These are phyloP conservation scores for Chalciporus sphaerocephalus DNA, from an alignment of 768 basidiomycete genomes.

Conservation along the genomic window DNA sequence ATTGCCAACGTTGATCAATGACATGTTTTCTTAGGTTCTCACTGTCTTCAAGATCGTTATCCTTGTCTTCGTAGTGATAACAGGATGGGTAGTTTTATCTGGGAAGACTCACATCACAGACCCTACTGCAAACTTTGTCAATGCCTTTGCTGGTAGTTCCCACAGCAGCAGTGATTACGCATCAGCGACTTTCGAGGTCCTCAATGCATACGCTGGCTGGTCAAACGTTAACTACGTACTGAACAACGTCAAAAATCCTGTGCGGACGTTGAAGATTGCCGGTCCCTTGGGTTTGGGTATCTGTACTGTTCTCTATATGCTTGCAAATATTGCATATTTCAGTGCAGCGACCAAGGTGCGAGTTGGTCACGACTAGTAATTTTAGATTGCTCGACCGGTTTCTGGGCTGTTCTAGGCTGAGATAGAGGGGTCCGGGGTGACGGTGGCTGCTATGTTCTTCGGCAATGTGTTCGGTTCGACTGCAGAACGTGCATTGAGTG, in stretches of 20 bases:
- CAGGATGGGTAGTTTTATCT: constrained; percentile 58
- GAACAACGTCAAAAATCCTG: constrained; percentile 56
- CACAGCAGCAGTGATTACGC: constrained; percentile 53
- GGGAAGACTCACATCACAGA: constrained; percentile 54
- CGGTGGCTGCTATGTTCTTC: constrained; percentile 60
- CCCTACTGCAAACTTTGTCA: constrained; percentile 53
- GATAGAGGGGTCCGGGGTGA: constrained; percentile 46
- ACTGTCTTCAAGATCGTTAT: constrained; percentile 53
- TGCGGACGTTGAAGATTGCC: constrained; percentile 58
- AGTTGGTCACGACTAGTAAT: neutral
- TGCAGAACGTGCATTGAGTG: constrained; percentile 53
- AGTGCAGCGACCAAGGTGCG: constrained; percentile 30
- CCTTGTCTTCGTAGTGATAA: constrained; percentile 50
- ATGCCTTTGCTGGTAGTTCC: constrained; percentile 55
- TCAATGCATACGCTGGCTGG: constrained; percentile 49
- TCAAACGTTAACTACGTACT: constrained; percentile 55
- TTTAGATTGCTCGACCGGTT: neutral
- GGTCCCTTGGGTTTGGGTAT: constrained; percentile 55
- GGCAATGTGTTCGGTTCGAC: constrained; percentile 50
- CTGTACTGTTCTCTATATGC: constrained; percentile 48
- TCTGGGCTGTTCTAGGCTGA: constrained; percentile 33
- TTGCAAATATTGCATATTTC: constrained; percentile 59
- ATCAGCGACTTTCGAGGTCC: constrained; percentile 56
- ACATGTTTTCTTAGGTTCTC: constrained; percentile 29
- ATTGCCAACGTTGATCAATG: constrained; percentile 10